These are phyloP conservation scores for Phaeoacremonium minimum DNA, from an alignment of 2,329 filamentous ascomycete genomes.

Conservation along the genomic window DNA sequence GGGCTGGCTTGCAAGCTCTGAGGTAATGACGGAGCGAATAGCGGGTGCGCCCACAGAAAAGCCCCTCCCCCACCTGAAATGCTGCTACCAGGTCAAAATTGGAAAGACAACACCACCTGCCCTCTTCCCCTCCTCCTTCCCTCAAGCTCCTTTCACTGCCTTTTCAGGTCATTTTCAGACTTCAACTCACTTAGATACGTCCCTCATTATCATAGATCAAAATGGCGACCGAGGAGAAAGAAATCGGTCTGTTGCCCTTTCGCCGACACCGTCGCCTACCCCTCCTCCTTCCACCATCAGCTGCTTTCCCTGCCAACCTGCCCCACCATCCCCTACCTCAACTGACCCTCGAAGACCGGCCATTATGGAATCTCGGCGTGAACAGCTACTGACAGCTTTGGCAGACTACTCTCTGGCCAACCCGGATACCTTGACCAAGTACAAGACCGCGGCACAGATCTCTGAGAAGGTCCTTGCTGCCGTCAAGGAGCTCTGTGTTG, in stretches of 20 bases:
- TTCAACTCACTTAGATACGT: not conserved
- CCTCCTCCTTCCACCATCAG: not conserved
- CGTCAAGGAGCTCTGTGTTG: constrained; percentile 68
- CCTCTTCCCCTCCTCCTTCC: constrained; percentile 3
- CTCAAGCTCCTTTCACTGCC: constrained; percentile 4
- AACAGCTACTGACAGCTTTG: constrained; percentile 6
- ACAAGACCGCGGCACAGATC: constrained; percentile 94
- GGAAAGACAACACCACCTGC: constrained; percentile 12
- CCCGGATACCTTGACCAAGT: constrained; percentile 95
- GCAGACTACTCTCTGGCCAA: constrained; percentile 89
- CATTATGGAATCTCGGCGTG: not conserved
- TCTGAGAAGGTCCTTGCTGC: constrained; percentile 92
- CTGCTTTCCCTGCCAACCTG: not conserved
- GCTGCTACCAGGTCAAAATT: constrained; percentile 15
- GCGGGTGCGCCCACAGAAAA: constrained; percentile 15
- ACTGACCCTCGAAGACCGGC: no score
- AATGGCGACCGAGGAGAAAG: constrained; percentile 34
- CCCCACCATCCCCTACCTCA: not conserved
- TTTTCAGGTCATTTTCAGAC: not conserved
- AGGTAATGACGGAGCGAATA: no score
- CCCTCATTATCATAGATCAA: constrained; percentile 6
- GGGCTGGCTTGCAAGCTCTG: no score
- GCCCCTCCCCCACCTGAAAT: constrained; percentile 21
- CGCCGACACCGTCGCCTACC: no score
- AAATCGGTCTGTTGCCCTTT: constrained; percentile 26